Percentiles rank a stretch among this genome's conserved stretches.
These are phyloP conservation scores for Teunomyces gatunensis DNA, from an alignment of 805 yeast genomes.

Conservation along the genomic window DNA sequence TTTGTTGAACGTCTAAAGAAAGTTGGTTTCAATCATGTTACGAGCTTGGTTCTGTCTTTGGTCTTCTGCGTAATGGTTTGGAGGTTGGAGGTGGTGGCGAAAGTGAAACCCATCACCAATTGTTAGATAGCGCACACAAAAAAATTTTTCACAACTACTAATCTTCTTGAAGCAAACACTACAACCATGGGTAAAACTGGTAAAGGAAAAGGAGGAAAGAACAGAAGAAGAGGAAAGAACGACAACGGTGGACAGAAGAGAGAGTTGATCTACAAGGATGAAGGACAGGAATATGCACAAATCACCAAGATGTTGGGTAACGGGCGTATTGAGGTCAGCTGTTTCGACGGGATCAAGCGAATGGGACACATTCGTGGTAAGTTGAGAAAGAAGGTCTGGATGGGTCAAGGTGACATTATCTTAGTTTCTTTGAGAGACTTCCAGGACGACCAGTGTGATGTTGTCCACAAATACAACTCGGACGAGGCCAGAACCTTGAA, in stretches of 20 bases:
- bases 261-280: constrained; percentile 88
- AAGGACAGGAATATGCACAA: constrained; percentile 98
- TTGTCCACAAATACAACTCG: constrained; percentile 91
- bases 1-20: no score
- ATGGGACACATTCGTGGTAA: constrained; percentile 99
- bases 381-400: constrained; percentile 99
- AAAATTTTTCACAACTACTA: not conserved
- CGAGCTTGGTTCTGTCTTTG: no score
- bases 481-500: constrained; percentile 98
- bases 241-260: constrained; percentile 89
- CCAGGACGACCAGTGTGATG: constrained; percentile 98
- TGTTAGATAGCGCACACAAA: constrained; percentile 1
- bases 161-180: not conserved
- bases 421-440: constrained; percentile 95
- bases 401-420: constrained; percentile 97
- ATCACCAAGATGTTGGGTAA: constrained; percentile 97
- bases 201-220: constrained; percentile 85
- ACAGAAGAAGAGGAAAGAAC: constrained; percentile 98
- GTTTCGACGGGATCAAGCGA: constrained; percentile 92
- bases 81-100: no score
- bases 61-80: no score
- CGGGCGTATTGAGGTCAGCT: constrained; percentile 91
- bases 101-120: not conserved
- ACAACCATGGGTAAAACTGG: constrained; percentile 65
- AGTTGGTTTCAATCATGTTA: no score